phyloP scores from a whole-genome alignment of 1,139 yeast genomes.

The Entelexis paramagnoliae region DNA sequence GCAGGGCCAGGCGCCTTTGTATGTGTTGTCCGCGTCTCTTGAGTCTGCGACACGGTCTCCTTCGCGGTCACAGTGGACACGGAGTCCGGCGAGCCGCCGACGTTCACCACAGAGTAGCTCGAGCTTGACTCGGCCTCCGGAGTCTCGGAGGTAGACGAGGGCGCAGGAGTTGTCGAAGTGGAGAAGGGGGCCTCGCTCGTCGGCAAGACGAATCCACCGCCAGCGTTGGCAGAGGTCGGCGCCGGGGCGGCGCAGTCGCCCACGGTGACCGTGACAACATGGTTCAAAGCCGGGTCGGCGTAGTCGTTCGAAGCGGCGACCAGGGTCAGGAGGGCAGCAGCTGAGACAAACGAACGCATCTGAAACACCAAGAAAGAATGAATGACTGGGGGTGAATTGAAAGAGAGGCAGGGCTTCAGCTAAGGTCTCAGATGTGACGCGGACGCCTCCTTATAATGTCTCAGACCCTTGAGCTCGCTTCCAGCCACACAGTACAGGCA shows the following conservation, averaged over 20 bases:
- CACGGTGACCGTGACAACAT: conserved; percentile 23
- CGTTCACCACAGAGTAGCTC: conserved; percentile 25
- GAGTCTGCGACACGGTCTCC: conserved; percentile 7
- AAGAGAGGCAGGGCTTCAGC: conserved; percentile 7
- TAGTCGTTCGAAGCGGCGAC: conserved; percentile 17
- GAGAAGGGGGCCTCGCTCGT: background rate
- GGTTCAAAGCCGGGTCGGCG: conserved; percentile 24
- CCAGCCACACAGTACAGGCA: conserved; percentile 1
- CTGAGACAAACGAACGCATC: conserved; percentile 13
- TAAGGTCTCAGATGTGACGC: background rate
- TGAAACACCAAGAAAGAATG: conserved; percentile 7
- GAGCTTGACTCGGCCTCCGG: conserved; percentile 2
- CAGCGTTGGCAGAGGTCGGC: background rate
- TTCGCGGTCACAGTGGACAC: conserved; percentile 16
- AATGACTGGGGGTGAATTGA: conserved; percentile 8
- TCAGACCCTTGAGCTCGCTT: conserved; percentile 1
- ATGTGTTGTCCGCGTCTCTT: background rate
- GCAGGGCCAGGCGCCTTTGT: background rate
- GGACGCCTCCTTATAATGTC: background rate
- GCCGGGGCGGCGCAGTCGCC: conserved; percentile 14
- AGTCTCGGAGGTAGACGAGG: background rate
- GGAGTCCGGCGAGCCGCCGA: conserved; percentile 20
- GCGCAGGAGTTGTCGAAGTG: background rate
- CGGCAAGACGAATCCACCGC: background rate
- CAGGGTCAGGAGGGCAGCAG: conserved; percentile 6